A percentile compares a stretch with the other conserved stretches of the same genome.
These are phyloP conservation scores for Nakaseomyces uthaithaninus DNA, from an alignment of 1,139 yeast species.

Conservation along the genomic window DNA sequence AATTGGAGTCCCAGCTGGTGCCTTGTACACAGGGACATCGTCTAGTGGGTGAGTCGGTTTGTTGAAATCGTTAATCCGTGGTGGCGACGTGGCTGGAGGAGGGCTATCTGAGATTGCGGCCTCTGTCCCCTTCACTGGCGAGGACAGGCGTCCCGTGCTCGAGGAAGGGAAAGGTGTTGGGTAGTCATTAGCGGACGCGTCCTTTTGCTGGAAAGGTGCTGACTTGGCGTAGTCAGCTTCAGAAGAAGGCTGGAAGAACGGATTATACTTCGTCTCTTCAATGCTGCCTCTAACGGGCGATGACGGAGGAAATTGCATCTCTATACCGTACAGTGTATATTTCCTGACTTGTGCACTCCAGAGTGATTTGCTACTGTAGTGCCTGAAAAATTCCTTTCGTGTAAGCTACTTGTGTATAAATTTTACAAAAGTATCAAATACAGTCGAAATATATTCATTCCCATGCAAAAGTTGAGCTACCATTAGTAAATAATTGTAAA, in stretches of 20 bases:
- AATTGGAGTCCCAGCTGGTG: background rate
- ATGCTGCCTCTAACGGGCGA: constrained; percentile 9
- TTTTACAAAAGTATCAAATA: no score
- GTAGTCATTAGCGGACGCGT: constrained; percentile 11
- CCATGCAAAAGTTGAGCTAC: no score
- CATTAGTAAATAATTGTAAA: no score
- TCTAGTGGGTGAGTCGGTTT: background rate
- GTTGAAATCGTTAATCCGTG: background rate
- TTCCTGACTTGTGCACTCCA: no score
- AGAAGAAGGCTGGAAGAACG: constrained; percentile 4
- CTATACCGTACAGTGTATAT: no score
- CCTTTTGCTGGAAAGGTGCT: background rate
- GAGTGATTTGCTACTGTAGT: no score
- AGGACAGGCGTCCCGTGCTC: constrained; percentile 42
- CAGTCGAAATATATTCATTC: no score
- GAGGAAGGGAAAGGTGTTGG: constrained; percentile 57
- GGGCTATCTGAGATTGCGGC: constrained; percentile 14
- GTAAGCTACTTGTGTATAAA: no score
- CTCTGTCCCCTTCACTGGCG: constrained; percentile 15
- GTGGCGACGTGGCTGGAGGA: constrained; percentile 8
- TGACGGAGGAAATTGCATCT: constrained; percentile 8
- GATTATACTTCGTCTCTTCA: constrained; percentile 1
- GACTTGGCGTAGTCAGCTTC: constrained; percentile 2
- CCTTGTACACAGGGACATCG: background rate
- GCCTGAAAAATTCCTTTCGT: no score